Conservation (phyloP, 768 basidiomycete species). For the Kwoniella sp. region DNA sequence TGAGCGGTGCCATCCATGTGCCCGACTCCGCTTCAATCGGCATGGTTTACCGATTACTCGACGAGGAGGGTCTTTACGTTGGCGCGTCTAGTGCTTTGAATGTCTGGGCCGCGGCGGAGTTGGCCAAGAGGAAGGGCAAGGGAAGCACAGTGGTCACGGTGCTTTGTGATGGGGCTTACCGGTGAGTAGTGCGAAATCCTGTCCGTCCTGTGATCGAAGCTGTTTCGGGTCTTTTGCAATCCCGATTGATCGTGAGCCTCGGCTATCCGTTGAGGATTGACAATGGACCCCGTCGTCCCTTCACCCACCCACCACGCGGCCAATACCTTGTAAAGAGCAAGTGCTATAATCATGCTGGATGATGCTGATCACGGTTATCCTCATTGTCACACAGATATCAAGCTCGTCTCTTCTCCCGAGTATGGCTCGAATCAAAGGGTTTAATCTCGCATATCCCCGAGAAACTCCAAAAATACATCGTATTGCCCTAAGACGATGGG, state of each 20-base stretch:
- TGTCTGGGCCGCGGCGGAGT: conserved; percentile 87
- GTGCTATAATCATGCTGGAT: too few species aligned
- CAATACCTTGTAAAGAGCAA: neutral
- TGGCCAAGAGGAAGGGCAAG: conserved; percentile 80
- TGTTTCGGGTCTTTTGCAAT: neutral
- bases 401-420: conserved; percentile 89
- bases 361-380: neutral
- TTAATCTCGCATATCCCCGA: conserved; percentile 77
- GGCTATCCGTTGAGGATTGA: neutral
- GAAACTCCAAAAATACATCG: conserved; percentile 82
- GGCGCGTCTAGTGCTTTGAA: conserved; percentile 94
- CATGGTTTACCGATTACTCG: conserved; percentile 90
- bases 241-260: neutral
- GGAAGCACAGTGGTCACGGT: conserved; percentile 83
- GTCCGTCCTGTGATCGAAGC: too few species aligned
- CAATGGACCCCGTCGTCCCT: neutral
- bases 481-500: conserved; percentile 60
- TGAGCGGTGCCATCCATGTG: conserved; percentile 82
- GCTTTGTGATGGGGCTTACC: conserved; percentile 92
- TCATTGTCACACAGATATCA: conserved; percentile 63
- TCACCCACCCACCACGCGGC: neutral
- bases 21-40: conserved; percentile 84
- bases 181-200: conserved; percentile 59
- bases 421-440: conserved; percentile 82
- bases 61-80: conserved; percentile 89